Conservation (phyloP, 129 eudicot species). For the Mikania micrantha region DNA sequence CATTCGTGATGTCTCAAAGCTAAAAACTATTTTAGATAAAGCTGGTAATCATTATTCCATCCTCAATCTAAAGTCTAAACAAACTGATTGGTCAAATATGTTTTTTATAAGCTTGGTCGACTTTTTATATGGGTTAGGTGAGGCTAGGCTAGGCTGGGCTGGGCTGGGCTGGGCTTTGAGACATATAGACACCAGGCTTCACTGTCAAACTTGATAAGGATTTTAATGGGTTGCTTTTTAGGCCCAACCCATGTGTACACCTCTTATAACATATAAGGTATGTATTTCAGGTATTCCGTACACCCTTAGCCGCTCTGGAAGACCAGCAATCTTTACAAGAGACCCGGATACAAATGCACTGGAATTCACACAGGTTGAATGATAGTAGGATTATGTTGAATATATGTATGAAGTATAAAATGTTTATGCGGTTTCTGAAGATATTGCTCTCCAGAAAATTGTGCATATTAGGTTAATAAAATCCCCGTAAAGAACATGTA, state of each 20-base stretch:
- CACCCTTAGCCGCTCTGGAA: conserved; percentile 87
- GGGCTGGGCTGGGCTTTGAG: too few relatives aligned
- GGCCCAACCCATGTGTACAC: neutral
- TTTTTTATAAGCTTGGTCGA: too few relatives aligned
- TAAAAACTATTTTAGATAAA: conserved; percentile 70
- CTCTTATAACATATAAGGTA: neutral
- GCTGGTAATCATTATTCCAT: conserved; percentile 52
- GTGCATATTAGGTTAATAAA: conserved; percentile 23
- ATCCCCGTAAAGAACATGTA: neutral
- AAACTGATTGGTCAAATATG: conserved; percentile 4
- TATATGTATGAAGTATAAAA: neutral
- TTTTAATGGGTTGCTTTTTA: too few relatives aligned
- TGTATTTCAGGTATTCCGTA: conserved; percentile 48
- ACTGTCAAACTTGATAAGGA: too few relatives aligned
- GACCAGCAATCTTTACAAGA: conserved; percentile 89
- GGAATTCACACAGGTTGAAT: conserved; percentile 65
- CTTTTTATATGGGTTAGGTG: too few relatives aligned
- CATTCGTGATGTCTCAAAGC: conserved; percentile 80
- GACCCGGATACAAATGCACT: conserved; percentile 87
- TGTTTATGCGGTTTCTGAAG: conserved; percentile 14
- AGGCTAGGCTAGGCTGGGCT: too few relatives aligned
- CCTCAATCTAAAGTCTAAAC: too few relatives aligned
- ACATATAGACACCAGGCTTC: too few relatives aligned
- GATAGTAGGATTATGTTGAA: neutral
- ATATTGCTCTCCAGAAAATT: conserved; percentile 3